Evolutionary conservation across 1,284 basidiomycete genomes (phyloP).

Genomic region (Microbotryum saponariae): DNA sequence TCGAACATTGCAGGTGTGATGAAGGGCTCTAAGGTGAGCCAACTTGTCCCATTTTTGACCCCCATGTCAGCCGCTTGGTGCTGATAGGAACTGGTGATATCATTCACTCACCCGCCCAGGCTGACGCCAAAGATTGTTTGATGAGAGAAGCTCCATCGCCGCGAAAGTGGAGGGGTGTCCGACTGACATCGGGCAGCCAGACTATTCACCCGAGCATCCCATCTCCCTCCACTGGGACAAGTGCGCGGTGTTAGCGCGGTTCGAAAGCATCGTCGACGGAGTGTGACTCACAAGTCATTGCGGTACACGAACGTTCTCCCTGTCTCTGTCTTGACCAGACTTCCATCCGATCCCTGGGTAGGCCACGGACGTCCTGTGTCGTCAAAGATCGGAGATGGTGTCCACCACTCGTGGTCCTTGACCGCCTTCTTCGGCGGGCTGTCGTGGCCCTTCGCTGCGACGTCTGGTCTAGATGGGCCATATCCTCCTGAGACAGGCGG

Average conservation of each 20-base stretch:
- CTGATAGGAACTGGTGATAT: neutral
- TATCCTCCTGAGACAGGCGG: too few species aligned
- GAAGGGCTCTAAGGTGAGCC: constrained; percentile 85
- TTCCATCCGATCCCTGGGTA: constrained; percentile 47
- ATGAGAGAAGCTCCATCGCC: constrained; percentile 68
- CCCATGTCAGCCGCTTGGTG: neutral
- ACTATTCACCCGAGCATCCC: constrained; percentile 56
- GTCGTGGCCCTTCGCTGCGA: too few species aligned
- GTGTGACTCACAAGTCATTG: constrained; percentile 50
- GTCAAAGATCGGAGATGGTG: too few species aligned
- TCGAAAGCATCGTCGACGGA: too few species aligned
- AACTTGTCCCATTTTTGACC: constrained; percentile 36
- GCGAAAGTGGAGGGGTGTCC: constrained; percentile 62
- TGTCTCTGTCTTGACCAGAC: constrained; percentile 55
- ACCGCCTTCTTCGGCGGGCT: too few species aligned
- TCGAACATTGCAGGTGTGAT: constrained; percentile 72
- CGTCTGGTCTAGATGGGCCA: too few species aligned
- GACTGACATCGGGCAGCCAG: constrained; percentile 49
- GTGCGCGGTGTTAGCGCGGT: constrained; percentile 18
- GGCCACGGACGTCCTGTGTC: too few species aligned
- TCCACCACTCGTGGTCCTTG: too few species aligned
- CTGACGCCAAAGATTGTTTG: constrained; percentile 45
- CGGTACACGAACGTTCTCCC: constrained; percentile 60
- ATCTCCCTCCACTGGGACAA: constrained; percentile 31
- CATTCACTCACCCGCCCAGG: constrained; percentile 3